Evolutionary conservation across 2,329 filamentous ascomycete genomes (phyloP).

Genomic region (Ophiostoma sp.): DNA sequence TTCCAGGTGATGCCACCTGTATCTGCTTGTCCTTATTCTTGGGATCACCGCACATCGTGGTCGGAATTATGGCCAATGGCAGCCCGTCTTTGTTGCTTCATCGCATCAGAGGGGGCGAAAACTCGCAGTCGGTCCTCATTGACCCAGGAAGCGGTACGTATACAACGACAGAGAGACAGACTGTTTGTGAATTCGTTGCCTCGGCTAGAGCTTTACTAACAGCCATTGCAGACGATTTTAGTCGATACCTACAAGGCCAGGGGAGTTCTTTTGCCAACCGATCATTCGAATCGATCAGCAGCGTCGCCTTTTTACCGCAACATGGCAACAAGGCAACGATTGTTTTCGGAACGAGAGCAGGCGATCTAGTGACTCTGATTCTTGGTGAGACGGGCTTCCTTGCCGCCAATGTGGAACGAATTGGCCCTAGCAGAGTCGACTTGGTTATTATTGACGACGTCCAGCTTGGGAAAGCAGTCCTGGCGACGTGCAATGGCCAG

Average conservation of each 20-base stretch:
- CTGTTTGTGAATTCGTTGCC: neutral
- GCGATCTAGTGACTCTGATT: slow-evolving; percentile 48
- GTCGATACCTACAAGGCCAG: neutral
- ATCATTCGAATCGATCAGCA: slow-evolving; percentile 48
- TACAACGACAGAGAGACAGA: neutral
- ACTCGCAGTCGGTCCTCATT: slow-evolving; percentile 25
- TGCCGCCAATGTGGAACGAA: slow-evolving; percentile 33
- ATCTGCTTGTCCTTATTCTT: slow-evolving; percentile 40
- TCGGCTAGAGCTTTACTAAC: neutral
- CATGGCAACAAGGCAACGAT: slow-evolving; percentile 34
- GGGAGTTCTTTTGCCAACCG: neutral
- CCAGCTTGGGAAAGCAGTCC: slow-evolving; percentile 35
- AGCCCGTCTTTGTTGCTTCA: slow-evolving; percentile 40
- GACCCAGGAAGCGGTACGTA: slow-evolving; percentile 33
- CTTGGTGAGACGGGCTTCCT: slow-evolving; percentile 31
- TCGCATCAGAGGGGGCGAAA: slow-evolving; percentile 23
- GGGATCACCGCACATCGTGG: slow-evolving; percentile 36
- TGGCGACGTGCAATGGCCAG: slow-evolving; percentile 52
- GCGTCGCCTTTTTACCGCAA: slow-evolving; percentile 38
- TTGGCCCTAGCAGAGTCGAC: slow-evolving; percentile 33
- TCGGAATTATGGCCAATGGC: slow-evolving; percentile 39
- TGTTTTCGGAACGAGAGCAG: slow-evolving; percentile 54
- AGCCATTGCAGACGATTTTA: slow-evolving; percentile 11
- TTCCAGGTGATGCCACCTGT: slow-evolving; percentile 53
- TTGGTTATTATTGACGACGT: slow-evolving; percentile 31